phyloP scores from a whole-genome alignment of 2,329 filamentous ascomycete species.

The Truncatella angustata region DNA sequence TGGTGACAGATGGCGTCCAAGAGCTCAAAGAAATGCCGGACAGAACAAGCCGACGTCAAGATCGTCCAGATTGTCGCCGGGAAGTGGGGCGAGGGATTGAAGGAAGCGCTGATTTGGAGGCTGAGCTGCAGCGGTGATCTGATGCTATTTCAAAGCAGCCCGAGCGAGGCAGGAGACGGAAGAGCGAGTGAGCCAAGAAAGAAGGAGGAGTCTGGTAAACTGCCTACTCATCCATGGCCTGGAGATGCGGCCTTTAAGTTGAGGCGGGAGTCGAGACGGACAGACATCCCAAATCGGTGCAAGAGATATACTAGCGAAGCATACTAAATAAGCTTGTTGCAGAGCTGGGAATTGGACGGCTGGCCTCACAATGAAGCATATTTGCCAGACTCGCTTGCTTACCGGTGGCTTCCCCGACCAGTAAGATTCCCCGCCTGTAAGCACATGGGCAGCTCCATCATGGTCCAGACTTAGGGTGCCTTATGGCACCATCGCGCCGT shows the following conservation, averaged over 20 bases:
- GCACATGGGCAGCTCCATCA: conserved; percentile 2
- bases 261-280: not conserved
- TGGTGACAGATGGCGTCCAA: not conserved
- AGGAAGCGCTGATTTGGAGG: not conserved
- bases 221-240: not conserved
- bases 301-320: not conserved
- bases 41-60: not conserved
- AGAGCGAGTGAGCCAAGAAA: not conserved
- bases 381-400: not conserved
- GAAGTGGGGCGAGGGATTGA: not conserved
- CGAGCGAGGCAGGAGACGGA: not conserved
- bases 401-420: not conserved
- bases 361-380: not conserved
- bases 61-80: not conserved
- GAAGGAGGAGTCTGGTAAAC: not conserved
- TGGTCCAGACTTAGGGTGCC: conserved; percentile 4
- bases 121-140: not conserved
- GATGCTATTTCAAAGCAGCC: not conserved
- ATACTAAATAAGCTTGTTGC: not conserved
- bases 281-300: not conserved
- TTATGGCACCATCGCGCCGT: not conserved
- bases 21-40: not conserved
- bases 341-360: not conserved
- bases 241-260: not conserved
- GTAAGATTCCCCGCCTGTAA: not conserved